Conservation (phyloP, 345 rosid species). For the Heritiera fomes region DNA sequence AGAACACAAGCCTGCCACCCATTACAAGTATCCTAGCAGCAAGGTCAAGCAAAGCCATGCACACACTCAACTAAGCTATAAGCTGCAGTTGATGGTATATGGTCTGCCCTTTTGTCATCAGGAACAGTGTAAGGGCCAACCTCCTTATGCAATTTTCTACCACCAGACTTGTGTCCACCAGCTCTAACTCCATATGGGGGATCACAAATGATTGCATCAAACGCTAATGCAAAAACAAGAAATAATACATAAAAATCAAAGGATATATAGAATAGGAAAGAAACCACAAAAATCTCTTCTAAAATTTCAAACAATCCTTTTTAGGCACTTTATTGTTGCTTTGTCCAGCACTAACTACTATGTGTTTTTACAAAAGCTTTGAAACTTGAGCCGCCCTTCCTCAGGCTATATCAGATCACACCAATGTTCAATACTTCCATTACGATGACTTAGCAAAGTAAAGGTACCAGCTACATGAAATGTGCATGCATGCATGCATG, state of each 20-base stretch:
- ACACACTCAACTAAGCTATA: slow-evolving; percentile 89
- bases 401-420: neutral
- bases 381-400: neutral
- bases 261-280: neutral
- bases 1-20: slow-evolving; percentile 88
- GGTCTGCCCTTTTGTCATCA: slow-evolving; percentile 87
- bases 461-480: neutral
- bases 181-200: slow-evolving; percentile 98
- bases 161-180: slow-evolving; percentile 96
- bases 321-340: neutral
- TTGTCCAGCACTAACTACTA: neutral
- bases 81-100: slow-evolving; percentile 89
- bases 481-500: neutral
- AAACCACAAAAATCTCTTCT: neutral
- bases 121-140: slow-evolving; percentile 87
- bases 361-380: neutral
- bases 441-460: neutral
- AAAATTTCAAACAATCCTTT: neutral
- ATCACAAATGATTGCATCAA: slow-evolving; percentile 88
- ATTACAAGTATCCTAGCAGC: slow-evolving; percentile 85
- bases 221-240: slow-evolving; percentile 44
- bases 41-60: slow-evolving; percentile 85
- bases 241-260: neutral
- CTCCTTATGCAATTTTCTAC: slow-evolving; percentile 85
- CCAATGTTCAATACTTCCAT: neutral